These are phyloP conservation scores for Epichloe glyceriae DNA, from an alignment of 2,329 filamentous ascomycete species.

Conservation along the genomic window DNA sequence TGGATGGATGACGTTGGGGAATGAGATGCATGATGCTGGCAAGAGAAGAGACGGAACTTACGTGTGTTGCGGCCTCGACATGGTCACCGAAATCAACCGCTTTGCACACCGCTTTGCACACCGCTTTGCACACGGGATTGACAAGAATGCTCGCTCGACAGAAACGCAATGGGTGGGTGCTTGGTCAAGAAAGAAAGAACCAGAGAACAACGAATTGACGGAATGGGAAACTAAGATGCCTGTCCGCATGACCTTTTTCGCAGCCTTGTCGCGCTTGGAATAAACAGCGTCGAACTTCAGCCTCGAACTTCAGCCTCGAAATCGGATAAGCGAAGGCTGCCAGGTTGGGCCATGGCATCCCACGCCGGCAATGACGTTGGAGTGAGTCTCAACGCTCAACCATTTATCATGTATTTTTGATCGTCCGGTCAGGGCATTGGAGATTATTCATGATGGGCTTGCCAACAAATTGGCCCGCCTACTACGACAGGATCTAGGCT, in stretches of 20 bases:
- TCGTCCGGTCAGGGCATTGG: no score
- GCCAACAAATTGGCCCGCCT: no score
- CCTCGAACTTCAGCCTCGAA: background rate
- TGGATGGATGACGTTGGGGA: slow-evolving; percentile 10
- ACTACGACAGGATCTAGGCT: no score
- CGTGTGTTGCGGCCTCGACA: slow-evolving; percentile 22
- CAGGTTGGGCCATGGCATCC: no score
- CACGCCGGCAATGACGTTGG: background rate
- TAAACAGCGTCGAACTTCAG: background rate
- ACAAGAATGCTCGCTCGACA: background rate
- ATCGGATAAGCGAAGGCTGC: slow-evolving; percentile 1
- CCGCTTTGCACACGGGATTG: background rate
- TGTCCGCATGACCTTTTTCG: slow-evolving; percentile 1
- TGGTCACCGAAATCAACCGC: slow-evolving; percentile 7
- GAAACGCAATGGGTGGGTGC: background rate
- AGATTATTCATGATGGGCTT: no score
- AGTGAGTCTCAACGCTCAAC: background rate
- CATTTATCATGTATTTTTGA: no score
- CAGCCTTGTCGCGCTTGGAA: background rate
- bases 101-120: background rate
- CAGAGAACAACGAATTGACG: background rate
- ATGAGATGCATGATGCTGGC: slow-evolving; percentile 6
- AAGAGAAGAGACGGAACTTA: slow-evolving; percentile 14
- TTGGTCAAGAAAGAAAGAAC: background rate
- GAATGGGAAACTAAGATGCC: background rate